Conservation (phyloP, 164 flowering plant species). For the Litsea cubeba region DNA sequence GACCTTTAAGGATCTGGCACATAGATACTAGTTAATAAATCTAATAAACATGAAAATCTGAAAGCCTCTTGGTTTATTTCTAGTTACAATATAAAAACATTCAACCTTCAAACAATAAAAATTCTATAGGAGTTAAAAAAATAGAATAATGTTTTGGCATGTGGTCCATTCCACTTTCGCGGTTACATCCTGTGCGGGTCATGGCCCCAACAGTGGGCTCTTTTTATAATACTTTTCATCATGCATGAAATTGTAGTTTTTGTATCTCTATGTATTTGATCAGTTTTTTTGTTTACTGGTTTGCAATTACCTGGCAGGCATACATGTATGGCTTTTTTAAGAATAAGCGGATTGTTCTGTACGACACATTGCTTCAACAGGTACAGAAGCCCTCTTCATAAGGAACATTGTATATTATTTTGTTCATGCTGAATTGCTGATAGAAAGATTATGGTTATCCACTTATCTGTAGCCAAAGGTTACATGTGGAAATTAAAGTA, state of each 20-base stretch:
- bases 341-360: slow-evolving; percentile 95
- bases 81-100: background rate
- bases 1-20: too few relatives aligned
- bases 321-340: slow-evolving; percentile 99
- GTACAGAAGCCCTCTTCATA: slow-evolving; percentile 28
- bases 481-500: too few relatives aligned
- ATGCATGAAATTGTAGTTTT: background rate
- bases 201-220: too few relatives aligned
- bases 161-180: too few relatives aligned
- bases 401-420: background rate
- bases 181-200: too few relatives aligned
- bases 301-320: slow-evolving; percentile 60
- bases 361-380: slow-evolving; percentile 97
- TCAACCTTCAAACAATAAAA: too few relatives aligned
- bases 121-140: too few relatives aligned
- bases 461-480: too few relatives aligned
- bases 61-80: background rate
- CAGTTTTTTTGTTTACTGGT: background rate
- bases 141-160: too few relatives aligned
- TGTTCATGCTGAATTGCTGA: too few relatives aligned
- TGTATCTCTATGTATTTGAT: background rate
- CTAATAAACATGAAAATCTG: background rate
- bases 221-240: too few relatives aligned
- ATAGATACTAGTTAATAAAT: background rate
- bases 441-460: too few relatives aligned